A percentile compares a stretch with the other conserved stretches of the same genome.
phyloP scores from a whole-genome alignment of 148 eudicot genomes.

The Vaccinium darrowii region DNA sequence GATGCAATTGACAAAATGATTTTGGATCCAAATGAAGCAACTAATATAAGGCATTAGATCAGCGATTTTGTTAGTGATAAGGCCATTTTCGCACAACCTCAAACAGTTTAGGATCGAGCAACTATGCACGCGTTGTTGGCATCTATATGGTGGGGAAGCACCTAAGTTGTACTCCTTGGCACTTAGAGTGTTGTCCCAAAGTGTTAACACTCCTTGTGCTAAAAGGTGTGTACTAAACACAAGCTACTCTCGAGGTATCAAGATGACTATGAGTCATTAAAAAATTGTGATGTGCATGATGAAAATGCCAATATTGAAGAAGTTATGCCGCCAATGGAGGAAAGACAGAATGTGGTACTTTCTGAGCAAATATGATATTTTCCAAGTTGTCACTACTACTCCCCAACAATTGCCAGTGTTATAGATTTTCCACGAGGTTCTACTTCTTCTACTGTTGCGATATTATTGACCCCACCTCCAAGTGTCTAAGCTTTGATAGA shows the following conservation, averaged over 20 bases:
- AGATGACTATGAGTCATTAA: too few species aligned
- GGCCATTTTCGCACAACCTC: conserved; percentile 1
- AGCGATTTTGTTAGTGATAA: neutral
- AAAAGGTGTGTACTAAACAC: conserved; percentile 18
- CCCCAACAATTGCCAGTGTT: neutral
- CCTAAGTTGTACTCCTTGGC: conserved; percentile 14
- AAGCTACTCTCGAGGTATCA: neutral
- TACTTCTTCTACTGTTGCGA: neutral
- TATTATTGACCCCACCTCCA: neutral
- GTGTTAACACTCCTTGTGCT: conserved; percentile 5
- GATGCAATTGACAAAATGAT: conserved; percentile 11
- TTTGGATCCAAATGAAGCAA: neutral
- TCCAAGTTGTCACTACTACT: neutral
- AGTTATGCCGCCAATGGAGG: neutral
- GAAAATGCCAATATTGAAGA: conserved; percentile 9
- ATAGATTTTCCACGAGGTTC: neutral
- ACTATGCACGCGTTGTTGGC: conserved; percentile 10
- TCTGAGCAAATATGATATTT: neutral
- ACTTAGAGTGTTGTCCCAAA: conserved; percentile 9
- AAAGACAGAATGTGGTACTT: neutral
- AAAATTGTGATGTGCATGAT: neutral
- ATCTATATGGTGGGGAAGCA: neutral
- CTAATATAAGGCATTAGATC: conserved; percentile 14
- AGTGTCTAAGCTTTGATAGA: neutral
- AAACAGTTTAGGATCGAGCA: neutral